These are phyloP conservation scores for Petunia secreta DNA, from an alignment of 257 asterid genomes.

Conservation along the genomic window DNA sequence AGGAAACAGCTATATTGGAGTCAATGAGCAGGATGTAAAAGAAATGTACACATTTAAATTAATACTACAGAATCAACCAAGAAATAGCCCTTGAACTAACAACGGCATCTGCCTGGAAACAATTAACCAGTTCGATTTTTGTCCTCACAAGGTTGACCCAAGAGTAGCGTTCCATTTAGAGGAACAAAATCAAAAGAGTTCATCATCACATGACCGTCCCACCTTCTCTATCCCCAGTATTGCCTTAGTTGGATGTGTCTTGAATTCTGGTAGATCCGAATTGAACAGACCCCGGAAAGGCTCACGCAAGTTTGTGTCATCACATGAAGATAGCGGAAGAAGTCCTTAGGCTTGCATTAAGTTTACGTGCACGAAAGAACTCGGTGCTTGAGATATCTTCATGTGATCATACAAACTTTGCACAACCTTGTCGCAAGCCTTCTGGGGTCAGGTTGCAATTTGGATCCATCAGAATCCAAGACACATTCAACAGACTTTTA, in stretches of 20 bases:
- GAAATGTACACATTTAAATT: not conserved
- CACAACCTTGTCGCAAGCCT: too few species aligned
- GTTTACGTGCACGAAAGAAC: too few species aligned
- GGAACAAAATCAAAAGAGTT: not conserved
- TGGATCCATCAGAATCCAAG: too few species aligned
- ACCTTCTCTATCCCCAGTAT: not conserved
- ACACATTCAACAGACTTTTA: too few species aligned
- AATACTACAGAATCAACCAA: not conserved
- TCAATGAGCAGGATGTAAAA: not conserved
- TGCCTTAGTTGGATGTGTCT: not conserved
- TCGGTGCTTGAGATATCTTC: too few species aligned
- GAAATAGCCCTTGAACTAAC: slow-evolving; percentile 2
- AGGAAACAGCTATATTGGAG: not conserved
- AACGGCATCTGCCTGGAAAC: not conserved
- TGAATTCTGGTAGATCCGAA: too few species aligned
- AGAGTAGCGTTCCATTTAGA: not conserved
- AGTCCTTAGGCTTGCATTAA: too few species aligned
- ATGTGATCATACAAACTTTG: too few species aligned
- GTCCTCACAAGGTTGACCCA: slow-evolving; percentile 9
- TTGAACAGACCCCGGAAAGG: too few species aligned
- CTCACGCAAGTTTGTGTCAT: too few species aligned
- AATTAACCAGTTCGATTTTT: not conserved
- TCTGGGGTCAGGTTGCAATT: too few species aligned
- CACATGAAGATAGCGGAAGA: too few species aligned
- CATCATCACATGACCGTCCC: not conserved